Evolutionary conservation across 2,329 filamentous ascomycete genomes (phyloP).

Genomic region (Paraphoma sp.): DNA sequence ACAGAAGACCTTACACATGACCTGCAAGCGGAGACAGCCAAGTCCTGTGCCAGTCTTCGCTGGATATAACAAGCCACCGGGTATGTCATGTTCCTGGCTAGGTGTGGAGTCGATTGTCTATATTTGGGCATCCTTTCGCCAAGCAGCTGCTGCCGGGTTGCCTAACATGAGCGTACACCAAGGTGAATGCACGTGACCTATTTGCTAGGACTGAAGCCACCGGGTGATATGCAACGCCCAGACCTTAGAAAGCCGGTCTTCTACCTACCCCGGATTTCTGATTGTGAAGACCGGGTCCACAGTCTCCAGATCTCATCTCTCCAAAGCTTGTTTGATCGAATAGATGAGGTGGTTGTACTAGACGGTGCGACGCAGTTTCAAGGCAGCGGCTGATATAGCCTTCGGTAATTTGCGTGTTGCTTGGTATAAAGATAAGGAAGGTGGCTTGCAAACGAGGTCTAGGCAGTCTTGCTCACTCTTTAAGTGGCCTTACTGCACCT

Average conservation of each 20-base stretch:
- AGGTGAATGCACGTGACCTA: neutral
- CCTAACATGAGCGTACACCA: neutral
- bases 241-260: neutral
- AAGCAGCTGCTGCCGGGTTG: neutral
- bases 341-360: neutral
- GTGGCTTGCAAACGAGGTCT: neutral
- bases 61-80: neutral
- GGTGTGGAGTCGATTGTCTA: neutral
- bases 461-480: neutral
- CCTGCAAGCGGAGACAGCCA: neutral
- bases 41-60: neutral
- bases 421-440: neutral
- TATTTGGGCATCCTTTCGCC: neutral
- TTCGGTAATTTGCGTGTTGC: neutral
- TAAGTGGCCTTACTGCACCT: too few species aligned
- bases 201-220: neutral
- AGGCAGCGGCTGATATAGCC: neutral
- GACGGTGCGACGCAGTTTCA: neutral
- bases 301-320: neutral
- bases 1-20: neutral
- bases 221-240: neutral
- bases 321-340: neutral
- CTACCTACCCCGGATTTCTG: neutral
- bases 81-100: neutral
- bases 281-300: neutral